A percentile compares a stretch with the other conserved stretches of the same genome.
These are phyloP conservation scores for Zygotorulaspora danielsina DNA, from an alignment of 805 yeast species.

Conservation along the genomic window DNA sequence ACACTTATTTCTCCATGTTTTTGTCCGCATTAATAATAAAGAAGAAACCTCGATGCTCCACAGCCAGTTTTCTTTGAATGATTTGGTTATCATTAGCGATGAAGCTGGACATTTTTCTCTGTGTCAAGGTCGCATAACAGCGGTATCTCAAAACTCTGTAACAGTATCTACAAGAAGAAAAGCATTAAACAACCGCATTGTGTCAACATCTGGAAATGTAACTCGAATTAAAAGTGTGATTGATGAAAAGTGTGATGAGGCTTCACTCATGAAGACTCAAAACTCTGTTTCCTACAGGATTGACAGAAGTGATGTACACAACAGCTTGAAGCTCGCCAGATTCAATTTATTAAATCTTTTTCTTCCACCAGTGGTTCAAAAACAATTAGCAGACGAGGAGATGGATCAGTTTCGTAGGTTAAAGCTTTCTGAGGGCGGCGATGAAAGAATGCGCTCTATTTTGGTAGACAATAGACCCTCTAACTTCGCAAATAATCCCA, in stretches of 20 bases:
- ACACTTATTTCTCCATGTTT: constrained; percentile 44
- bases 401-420: constrained; percentile 12
- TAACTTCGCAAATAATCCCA: constrained; percentile 20
- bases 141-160: constrained; percentile 42
- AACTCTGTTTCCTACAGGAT: constrained; percentile 48
- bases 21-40: constrained; percentile 36
- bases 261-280: constrained; percentile 36
- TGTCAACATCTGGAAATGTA: constrained; percentile 6
- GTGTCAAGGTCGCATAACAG: constrained; percentile 55
- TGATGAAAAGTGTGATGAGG: constrained; percentile 5
- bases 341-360: constrained; percentile 71
- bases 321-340: constrained; percentile 71
- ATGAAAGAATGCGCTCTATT: constrained; percentile 31
- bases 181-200: constrained; percentile 38
- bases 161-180: constrained; percentile 51
- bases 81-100: constrained; percentile 71
- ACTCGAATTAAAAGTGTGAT: constrained; percentile 18
- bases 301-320: constrained; percentile 75
- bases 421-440: constrained; percentile 37
- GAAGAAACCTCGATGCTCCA: constrained; percentile 22
- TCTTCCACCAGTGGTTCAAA: constrained; percentile 35
- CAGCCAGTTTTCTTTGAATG: constrained; percentile 54
- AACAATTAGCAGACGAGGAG: constrained; percentile 22
- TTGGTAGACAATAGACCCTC: constrained; percentile 36
- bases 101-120: constrained; percentile 74